These are phyloP conservation scores for Coemansia sp. DNA, from an alignment of 192 early-diverging fungal species.

Conservation along the genomic window DNA sequence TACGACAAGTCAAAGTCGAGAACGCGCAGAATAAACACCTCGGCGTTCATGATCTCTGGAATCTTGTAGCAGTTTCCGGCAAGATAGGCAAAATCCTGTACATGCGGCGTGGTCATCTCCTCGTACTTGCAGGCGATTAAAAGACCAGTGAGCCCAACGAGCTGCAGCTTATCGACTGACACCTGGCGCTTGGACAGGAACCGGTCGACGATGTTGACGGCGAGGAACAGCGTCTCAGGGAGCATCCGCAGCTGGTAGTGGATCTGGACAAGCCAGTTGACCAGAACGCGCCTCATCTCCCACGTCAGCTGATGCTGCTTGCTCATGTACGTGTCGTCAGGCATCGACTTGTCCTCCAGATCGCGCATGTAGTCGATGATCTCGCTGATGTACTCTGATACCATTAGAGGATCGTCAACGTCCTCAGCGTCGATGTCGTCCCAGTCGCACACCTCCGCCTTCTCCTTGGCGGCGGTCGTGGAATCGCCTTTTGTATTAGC, in stretches of 20 bases:
- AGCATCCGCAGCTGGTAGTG: conserved; percentile 88
- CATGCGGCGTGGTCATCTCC: conserved; percentile 81
- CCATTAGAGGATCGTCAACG: conserved; percentile 83
- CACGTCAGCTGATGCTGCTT: conserved; percentile 83
- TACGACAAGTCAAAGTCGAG: conserved; percentile 87
- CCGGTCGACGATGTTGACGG: conserved; percentile 94
- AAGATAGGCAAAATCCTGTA: conserved; percentile 85
- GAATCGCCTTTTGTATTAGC: background rate
- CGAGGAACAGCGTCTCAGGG: conserved; percentile 91
- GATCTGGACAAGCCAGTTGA: conserved; percentile 95
- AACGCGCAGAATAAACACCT: conserved; percentile 86
- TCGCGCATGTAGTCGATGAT: conserved; percentile 86
- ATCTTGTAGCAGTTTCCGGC: conserved; percentile 75
- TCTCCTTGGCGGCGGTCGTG: background rate
- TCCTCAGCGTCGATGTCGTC: conserved; percentile 82
- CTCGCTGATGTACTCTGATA: conserved; percentile 90
- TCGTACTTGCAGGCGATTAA: conserved; percentile 96
- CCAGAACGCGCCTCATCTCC: conserved; percentile 90
- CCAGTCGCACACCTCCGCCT: conserved; percentile 48
- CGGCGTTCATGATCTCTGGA: conserved; percentile 87
- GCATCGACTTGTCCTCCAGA: conserved; percentile 74
- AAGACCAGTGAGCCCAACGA: conserved; percentile 88
- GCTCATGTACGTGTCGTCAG: conserved; percentile 79
- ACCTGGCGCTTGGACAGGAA: conserved; percentile 88
- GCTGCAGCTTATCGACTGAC: conserved; percentile 83